Percentiles rank a stretch among this genome's conserved stretches.
Evolutionary conservation across 257 asterid species (phyloP).

Genomic region (Solanum tarapatanum): DNA sequence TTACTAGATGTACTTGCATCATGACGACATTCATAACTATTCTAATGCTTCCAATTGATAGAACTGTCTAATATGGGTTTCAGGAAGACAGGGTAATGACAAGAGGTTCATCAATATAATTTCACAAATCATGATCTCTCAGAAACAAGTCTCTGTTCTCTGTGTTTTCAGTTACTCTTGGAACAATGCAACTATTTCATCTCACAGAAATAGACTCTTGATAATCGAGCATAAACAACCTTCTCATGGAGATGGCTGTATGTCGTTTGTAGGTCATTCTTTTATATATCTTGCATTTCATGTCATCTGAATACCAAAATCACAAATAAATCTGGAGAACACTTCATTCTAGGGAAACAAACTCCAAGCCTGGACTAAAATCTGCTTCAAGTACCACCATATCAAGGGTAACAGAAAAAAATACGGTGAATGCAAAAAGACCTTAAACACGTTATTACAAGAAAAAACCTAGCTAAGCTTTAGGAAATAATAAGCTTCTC

Average conservation of each 20-base stretch:
- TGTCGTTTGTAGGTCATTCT: background rate
- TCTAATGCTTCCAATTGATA: background rate
- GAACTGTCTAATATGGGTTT: background rate
- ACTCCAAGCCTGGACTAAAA: background rate
- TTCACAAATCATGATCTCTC: background rate
- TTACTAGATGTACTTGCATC: background rate
- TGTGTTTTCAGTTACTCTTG: background rate
- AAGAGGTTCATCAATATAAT: background rate
- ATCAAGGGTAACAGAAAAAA: background rate
- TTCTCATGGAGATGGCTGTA: background rate
- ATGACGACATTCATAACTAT: background rate
- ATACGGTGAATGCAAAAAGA: background rate
- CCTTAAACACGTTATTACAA: background rate
- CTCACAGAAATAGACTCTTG: background rate
- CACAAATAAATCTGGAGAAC: background rate
- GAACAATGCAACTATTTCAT: background rate
- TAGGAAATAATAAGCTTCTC: background rate
- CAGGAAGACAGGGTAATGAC: background rate
- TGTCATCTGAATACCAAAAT: background rate
- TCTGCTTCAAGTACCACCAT: background rate
- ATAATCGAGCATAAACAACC: background rate
- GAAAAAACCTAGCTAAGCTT: background rate
- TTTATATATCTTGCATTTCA: background rate
- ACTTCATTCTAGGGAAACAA: background rate
- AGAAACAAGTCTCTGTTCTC: background rate